A percentile compares a stretch with the other conserved stretches of the same genome.
Conservation (phyloP, 352 stramenopile genomes). For the Discostella stelligera region DNA sequence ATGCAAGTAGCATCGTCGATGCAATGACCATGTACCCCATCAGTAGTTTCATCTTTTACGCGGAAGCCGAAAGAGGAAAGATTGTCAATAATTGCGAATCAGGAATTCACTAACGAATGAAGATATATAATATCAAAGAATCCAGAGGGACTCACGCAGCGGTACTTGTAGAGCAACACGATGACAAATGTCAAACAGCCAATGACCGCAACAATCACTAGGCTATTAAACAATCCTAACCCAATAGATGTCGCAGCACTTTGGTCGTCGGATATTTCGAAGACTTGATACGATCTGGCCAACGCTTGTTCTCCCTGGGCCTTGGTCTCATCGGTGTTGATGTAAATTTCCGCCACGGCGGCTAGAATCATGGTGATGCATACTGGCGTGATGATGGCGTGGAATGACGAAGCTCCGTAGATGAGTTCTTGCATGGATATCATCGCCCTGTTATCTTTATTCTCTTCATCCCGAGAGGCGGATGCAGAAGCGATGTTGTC, state of each 20-base stretch:
- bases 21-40: conserved; percentile 83
- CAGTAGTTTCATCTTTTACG: conserved; percentile 73
- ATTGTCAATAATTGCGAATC: conserved; percentile 4
- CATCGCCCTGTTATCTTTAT: background rate
- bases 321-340: conserved; percentile 70
- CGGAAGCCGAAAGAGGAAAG: background rate
- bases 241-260: conserved; percentile 58
- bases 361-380: conserved; percentile 76
- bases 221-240: conserved; percentile 71
- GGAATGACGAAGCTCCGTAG: conserved; percentile 63
- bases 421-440: conserved; percentile 1
- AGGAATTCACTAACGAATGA: background rate
- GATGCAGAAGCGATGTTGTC: background rate
- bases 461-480: conserved; percentile 1
- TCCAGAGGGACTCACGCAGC: conserved; percentile 74
- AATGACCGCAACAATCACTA: conserved; percentile 83
- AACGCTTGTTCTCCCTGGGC: conserved; percentile 51
- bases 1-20: conserved; percentile 73
- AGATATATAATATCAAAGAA: background rate
- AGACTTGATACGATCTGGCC: conserved; percentile 58
- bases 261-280: conserved; percentile 45
- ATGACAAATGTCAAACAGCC: conserved; percentile 82
- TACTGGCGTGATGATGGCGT: conserved; percentile 64
- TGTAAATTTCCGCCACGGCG: conserved; percentile 61
- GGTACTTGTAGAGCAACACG: conserved; percentile 82